Conservation (phyloP, 305 asterid species). For the Petunia hybrid region DNA sequence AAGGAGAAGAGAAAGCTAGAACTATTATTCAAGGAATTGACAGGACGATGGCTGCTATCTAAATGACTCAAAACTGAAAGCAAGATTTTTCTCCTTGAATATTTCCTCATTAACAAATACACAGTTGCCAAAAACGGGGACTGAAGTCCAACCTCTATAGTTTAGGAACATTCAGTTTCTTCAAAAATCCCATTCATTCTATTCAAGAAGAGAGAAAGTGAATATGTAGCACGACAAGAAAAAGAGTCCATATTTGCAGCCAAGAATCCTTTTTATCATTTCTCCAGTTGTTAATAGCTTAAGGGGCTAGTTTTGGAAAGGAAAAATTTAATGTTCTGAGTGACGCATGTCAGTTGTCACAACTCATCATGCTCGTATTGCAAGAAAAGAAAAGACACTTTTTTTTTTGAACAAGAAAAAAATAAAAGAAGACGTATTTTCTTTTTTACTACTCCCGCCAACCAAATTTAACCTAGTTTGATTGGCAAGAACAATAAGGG, state of each 20-base stretch:
- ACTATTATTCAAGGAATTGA: too few relatives aligned
- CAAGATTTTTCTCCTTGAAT: neutral
- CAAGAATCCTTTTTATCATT: neutral
- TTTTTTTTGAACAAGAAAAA: too few relatives aligned
- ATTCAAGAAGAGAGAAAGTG: neutral
- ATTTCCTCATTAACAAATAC: slow-evolving; percentile 18
- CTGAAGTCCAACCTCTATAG: neutral
- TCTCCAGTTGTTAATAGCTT: neutral
- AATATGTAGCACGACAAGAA: slow-evolving; percentile 4
- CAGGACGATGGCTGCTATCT: too few relatives aligned
- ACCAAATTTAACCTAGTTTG: neutral
- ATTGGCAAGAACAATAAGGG: slow-evolving; percentile 16
- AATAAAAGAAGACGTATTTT: neutral
- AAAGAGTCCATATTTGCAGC: slow-evolving; percentile 23
- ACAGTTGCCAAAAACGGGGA: neutral
- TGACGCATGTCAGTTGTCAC: slow-evolving; percentile 28
- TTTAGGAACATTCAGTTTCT: neutral
- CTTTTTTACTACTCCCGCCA: slow-evolving; percentile 11
- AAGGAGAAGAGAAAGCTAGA: neutral
- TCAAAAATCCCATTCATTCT: neutral
- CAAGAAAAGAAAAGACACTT: neutral
- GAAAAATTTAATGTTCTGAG: neutral
- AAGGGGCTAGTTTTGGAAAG: too few relatives aligned
- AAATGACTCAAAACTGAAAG: too few relatives aligned
- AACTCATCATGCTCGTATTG: slow-evolving; percentile 14